Percentiles rank a stretch among this genome's conserved stretches.
These are phyloP conservation scores for Breviolum minutum DNA, from an alignment of 73 alveolate genomes.

Conservation along the genomic window DNA sequence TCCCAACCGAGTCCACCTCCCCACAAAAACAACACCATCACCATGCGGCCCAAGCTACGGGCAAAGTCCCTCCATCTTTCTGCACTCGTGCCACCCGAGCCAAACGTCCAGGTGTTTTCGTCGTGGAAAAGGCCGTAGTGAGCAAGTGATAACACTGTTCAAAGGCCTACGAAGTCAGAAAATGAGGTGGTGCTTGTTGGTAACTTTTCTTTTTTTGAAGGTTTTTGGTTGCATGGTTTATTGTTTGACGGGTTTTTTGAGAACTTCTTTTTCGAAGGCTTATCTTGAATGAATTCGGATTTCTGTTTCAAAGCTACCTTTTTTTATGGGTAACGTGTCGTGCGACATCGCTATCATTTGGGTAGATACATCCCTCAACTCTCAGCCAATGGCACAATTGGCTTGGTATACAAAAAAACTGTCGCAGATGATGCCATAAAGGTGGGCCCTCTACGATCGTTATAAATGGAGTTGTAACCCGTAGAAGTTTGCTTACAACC, in stretches of 20 bases:
- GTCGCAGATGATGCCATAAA: background rate
- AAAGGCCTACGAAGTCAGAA: background rate
- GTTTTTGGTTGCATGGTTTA: background rate
- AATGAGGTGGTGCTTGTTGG: background rate
- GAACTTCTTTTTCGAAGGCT: background rate
- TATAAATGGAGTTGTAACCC: background rate
- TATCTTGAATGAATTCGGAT: background rate
- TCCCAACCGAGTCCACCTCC: background rate
- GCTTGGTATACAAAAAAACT: background rate
- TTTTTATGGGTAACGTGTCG: no score
- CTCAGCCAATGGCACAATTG: background rate
- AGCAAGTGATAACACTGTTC: conserved; percentile 41
- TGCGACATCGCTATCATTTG: background rate
- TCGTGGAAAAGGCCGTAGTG: conserved; percentile 16
- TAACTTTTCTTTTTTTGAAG: no score
- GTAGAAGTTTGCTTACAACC: background rate
- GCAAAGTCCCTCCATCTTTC: conserved; percentile 48
- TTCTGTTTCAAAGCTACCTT: background rate
- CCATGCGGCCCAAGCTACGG: background rate
- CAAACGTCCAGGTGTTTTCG: conserved; percentile 24
- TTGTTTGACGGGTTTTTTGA: background rate
- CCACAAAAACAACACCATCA: background rate
- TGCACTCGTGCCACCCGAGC: conserved; percentile 36
- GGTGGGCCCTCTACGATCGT: no score
- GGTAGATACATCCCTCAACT: background rate